Base-by-base conservation (phyloP, 1,284 basidiomycete genomes). In the Cyathus olla region DNA sequence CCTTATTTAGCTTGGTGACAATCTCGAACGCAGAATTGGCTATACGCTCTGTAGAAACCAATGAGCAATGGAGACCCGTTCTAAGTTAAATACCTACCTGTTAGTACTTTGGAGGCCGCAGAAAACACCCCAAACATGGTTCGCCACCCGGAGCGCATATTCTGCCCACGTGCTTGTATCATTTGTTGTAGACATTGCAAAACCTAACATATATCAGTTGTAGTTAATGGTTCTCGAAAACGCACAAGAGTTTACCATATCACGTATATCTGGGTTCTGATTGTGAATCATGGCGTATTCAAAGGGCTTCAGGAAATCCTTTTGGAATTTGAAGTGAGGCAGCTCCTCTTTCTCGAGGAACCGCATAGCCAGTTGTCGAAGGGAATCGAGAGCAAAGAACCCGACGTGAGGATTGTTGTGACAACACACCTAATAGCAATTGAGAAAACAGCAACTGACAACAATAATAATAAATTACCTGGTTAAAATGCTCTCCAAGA, bases 51-150 rank as follows among this genome's bases (percentile, higher is more conserved):
- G 67, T 15, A 52, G 49, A 55, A 50, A 15, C 19, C 61, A 10
- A 40, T 46, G 37, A 54, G 52, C 60, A 63, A 50, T 51, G 29
- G 51, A 19, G n/a, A n/a, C n/a, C n/a, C n/a, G n/a, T n/a, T n/a
- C n/a, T n/a, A n/a, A n/a, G n/a, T n/a, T n/a, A n/a, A n/a, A n/a
- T n/a, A 60, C 85, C 49, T 64, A 94, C 94, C 94, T 70, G 95
- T 97, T 27, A 93, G 83, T n/a, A 97, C 96, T 74, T 92, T 95
- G 4, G 97, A 97, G 0, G 97, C 96, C 13, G 97, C 96, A 28
- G 97, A 95, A 73, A 99, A 98, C 13, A 99, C 97, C 31, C 95
- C 95, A 75, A 99, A 99, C 94, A 99, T 98, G 1, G 98, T 99
- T 65, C 96, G 86, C 98, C 98, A 99, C 24, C 98, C 98, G 1